A percentile compares a stretch with the other conserved stretches of the same genome.
Evolutionary conservation across 176 grass and related monocot genomes (phyloP).

Genomic region (Metroxylon sagu): DNA sequence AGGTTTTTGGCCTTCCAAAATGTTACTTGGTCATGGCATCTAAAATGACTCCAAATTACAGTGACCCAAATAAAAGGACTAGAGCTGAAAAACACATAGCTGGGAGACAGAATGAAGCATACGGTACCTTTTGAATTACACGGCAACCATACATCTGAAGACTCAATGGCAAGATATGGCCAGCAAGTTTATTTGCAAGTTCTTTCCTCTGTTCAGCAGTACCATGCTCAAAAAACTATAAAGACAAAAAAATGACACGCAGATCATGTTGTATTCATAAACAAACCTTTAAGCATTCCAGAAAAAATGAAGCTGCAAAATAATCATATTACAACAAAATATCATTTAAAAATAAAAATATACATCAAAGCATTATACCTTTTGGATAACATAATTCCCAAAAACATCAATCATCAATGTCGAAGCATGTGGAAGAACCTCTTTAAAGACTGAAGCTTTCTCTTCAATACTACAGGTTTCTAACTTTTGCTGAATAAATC

Average conservation of each 20-base stretch:
- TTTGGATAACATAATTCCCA: constrained; percentile 99
- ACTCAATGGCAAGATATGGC: constrained; percentile 79
- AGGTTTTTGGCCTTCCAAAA: too few relatives aligned
- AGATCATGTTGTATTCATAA: too few relatives aligned
- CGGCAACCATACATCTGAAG: constrained; percentile 99
- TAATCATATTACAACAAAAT: too few relatives aligned
- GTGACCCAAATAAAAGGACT: too few relatives aligned
- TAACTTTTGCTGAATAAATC: constrained; percentile 98
- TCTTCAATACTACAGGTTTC: constrained; percentile 81
- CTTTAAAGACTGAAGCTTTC: constrained; percentile 78
- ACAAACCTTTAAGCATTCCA: too few relatives aligned
- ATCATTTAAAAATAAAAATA: too few relatives aligned
- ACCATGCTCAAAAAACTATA: constrained; percentile 96
- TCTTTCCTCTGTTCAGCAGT: constrained; percentile 79
- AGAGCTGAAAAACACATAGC: too few relatives aligned
- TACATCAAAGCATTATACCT: constrained; percentile 38
- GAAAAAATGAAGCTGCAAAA: too few relatives aligned
- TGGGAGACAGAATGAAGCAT: constrained; percentile 6
- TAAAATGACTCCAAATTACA: too few relatives aligned
- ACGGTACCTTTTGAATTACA: constrained; percentile 91
- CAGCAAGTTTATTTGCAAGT: constrained; percentile 77
- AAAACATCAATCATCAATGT: constrained; percentile 94
- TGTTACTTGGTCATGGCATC: too few relatives aligned
- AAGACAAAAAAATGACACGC: not conserved
- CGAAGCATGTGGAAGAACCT: constrained; percentile 82